Evolutionary conservation across 2,329 filamentous ascomycete species (phyloP).

Genomic region (Fusarium cyanostomum): DNA sequence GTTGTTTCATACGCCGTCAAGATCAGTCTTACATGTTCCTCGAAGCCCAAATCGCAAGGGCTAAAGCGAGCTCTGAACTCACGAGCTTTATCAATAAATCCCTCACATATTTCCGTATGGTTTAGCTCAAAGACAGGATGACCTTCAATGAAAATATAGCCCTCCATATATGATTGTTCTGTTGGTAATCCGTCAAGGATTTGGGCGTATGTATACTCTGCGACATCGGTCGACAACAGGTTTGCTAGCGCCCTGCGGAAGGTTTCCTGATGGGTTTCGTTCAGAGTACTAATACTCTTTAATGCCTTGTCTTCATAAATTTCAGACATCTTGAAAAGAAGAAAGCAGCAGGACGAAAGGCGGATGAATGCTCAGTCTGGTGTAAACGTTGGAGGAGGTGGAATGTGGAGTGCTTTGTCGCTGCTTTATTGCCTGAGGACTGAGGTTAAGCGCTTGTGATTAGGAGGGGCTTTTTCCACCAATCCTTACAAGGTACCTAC

Average conservation of each 20-base stretch:
- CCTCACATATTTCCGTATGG: neutral
- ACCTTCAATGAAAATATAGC: neutral
- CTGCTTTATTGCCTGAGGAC: too few species aligned
- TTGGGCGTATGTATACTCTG: neutral
- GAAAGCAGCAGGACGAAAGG: too few species aligned
- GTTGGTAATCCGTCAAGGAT: slow-evolving; percentile 24
- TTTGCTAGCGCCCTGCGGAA: neutral
- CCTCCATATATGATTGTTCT: fast-evolving
- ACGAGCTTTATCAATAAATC: neutral
- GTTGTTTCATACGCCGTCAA: neutral
- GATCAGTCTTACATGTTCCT: too few species aligned
- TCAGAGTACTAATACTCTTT: neutral
- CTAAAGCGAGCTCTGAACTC: neutral
- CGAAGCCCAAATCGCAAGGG: neutral
- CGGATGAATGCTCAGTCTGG: too few species aligned
- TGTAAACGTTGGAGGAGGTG: too few species aligned
- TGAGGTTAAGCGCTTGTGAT: too few species aligned
- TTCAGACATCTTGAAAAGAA: neutral
- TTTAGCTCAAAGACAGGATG: neutral
- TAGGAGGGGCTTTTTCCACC: too few species aligned
- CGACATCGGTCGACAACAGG: neutral
- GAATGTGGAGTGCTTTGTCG: too few species aligned
- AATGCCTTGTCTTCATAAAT: too few species aligned
- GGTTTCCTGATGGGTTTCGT: neutral
- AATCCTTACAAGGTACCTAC: too few species aligned